Evolutionary conservation across 345 rosid genomes (phyloP).

Genomic region (Euphorbia tirucalli): DNA sequence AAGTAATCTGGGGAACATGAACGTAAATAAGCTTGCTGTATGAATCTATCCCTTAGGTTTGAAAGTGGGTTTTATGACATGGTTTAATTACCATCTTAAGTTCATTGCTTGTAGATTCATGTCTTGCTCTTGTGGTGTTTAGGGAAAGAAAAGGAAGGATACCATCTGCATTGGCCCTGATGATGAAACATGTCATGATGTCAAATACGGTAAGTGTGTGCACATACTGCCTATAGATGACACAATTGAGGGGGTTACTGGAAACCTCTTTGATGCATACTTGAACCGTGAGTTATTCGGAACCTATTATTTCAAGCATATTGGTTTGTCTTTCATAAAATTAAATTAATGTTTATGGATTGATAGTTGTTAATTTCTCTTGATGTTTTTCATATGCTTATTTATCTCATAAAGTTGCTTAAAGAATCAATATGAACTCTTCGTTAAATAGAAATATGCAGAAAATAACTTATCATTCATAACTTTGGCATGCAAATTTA

Average conservation of each 20-base stretch:
- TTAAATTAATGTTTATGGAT: background rate
- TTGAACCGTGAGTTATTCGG: constrained; percentile 65
- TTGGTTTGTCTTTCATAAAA: background rate
- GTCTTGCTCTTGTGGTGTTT: background rate
- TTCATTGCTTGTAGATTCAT: background rate
- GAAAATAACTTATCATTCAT: background rate
- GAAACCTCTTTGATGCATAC: constrained; percentile 91
- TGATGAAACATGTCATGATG: constrained; percentile 49
- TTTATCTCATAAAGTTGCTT: background rate
- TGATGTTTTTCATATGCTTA: background rate
- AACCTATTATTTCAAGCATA: background rate
- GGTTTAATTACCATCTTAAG: background rate
- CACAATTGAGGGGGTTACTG: constrained; percentile 86
- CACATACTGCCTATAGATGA: constrained; percentile 93
- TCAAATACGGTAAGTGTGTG: constrained; percentile 89
- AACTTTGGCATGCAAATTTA: background rate
- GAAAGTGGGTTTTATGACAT: background rate
- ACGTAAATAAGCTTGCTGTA: background rate
- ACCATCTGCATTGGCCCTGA: constrained; percentile 7
- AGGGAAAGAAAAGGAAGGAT: constrained; percentile 14
- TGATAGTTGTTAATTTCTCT: background rate
- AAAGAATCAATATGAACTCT: background rate
- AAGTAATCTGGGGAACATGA: background rate
- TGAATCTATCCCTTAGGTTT: background rate
- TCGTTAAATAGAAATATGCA: background rate